These are phyloP conservation scores for Ascochyta pisi DNA, from an alignment of 2,329 filamentous ascomycete species.

Conservation along the genomic window DNA sequence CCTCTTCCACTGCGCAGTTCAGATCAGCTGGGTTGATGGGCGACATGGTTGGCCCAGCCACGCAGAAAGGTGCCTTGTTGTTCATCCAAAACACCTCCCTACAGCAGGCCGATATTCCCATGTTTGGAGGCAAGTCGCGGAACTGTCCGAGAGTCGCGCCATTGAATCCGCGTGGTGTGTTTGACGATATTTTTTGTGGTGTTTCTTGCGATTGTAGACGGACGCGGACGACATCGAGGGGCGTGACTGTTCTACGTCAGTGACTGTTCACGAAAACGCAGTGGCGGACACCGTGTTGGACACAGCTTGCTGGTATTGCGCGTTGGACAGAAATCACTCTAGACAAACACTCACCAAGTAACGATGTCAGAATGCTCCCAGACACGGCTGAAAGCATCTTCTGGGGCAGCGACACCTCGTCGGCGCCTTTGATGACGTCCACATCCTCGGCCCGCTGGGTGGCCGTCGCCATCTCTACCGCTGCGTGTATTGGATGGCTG, in stretches of 20 bases:
- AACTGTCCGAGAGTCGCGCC: slow-evolving; percentile 52
- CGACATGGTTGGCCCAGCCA: slow-evolving; percentile 67
- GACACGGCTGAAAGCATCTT: slow-evolving; percentile 95
- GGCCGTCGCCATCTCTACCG: slow-evolving; percentile 37
- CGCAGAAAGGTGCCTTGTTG: slow-evolving; percentile 80
- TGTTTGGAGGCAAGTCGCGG: slow-evolving; percentile 77
- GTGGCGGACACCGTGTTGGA: slow-evolving; percentile 9
- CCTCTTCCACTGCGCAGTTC: slow-evolving; percentile 87
- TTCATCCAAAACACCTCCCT: slow-evolving; percentile 97
- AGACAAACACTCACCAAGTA: slow-evolving; percentile 71
- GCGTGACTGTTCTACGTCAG: slow-evolving; percentile 71
- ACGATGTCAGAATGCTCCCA: slow-evolving; percentile 86
- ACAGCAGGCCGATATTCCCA: slow-evolving; percentile 94
- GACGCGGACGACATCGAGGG: slow-evolving; percentile 94
- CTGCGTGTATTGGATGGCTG: slow-evolving; percentile 7
- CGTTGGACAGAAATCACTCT: background rate
- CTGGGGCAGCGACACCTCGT: slow-evolving; percentile 80
- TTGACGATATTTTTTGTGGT: slow-evolving; percentile 59
- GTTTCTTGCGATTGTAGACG: slow-evolving; percentile 85
- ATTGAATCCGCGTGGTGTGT: slow-evolving; percentile 51
- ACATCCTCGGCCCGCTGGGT: slow-evolving; percentile 50
- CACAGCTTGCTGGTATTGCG: background rate
- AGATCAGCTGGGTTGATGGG: slow-evolving; percentile 52
- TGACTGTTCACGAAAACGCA: background rate
- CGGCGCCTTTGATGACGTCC: slow-evolving; percentile 51